Base-by-base conservation (phyloP, 2,329 filamentous ascomycete genomes). In the Aspergillus aculeatinus region DNA sequence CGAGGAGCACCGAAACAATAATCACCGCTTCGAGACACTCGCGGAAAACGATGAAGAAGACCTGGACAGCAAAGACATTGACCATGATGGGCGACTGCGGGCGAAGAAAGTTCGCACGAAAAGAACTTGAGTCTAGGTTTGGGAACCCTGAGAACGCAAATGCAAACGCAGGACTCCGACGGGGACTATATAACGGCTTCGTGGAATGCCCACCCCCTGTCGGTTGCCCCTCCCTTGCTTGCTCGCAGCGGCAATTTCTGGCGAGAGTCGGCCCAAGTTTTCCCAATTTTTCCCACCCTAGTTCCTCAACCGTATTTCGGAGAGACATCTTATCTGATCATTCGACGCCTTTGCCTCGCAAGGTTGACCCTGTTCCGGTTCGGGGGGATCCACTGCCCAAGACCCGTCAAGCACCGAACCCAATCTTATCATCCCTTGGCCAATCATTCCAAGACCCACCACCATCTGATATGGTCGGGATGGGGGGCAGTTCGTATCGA, bases 31-130 rank as follows among this genome's bases (percentile, higher is more conserved):
- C 92, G 51, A 96, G 80, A 48, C 87, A 87, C 79, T 96, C 92
- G 71, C 92, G 87, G 74, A 96, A 95, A 77, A 91, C 88, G 74
- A 96, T 90, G 80, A 96, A 93, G 80, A 96, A 96, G 58, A 96
- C 86, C 39, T 44, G 39, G 16, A 44, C 39, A 44, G 39, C 39
- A 19, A 44, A 44, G 39, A 44, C 39, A 19, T 44, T 44, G 39
- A 19, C 39, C 39, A 44, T 44, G 39, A 3, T 19, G 39, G 39
- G 39, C 14, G 39, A 44, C 39, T 44, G 39, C 3, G 33, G 12
- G 33, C 33, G 33, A 35, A 29, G 7, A 6, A 35, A 11, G 12
- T 12, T 35, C 33, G 33, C 33, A 35, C 33, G 2, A 12, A 5
- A 16, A 35, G 1, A 29, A 29, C 27, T 9, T 7, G 27, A 29